phyloP scores from a whole-genome alignment of 441 rosid species.

The Erysimum cheiri region DNA sequence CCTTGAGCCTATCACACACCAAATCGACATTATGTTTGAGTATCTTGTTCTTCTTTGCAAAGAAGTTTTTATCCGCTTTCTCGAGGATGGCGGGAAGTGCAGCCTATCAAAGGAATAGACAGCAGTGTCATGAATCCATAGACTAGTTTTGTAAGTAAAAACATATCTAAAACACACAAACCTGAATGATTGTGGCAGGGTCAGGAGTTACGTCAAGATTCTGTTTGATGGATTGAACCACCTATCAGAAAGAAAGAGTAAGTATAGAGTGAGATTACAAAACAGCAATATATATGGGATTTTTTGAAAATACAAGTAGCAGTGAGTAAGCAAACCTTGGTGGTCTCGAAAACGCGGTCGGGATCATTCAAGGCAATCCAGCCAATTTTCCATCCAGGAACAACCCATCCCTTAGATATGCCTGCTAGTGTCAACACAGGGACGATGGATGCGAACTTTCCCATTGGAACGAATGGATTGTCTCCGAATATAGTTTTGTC shows the following conservation, averaged over 20 bases:
- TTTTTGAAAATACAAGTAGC: background rate
- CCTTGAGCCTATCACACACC: conserved; percentile 55
- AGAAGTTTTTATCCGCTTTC: conserved; percentile 66
- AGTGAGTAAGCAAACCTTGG: conserved; percentile 46
- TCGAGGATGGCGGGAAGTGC: conserved; percentile 71
- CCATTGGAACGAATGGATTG: conserved; percentile 58
- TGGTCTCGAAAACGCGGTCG: conserved; percentile 45
- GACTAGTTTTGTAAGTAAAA: conserved; percentile 4
- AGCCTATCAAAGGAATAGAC: conserved; percentile 51
- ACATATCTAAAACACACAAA: conserved; percentile 31
- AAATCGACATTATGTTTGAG: conserved; percentile 58
- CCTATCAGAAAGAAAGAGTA: conserved; percentile 38
- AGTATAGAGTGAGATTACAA: conserved; percentile 2
- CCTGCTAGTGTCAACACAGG: conserved; percentile 65
- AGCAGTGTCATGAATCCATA: conserved; percentile 8
- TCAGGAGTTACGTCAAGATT: conserved; percentile 54
- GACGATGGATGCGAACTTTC: conserved; percentile 52
- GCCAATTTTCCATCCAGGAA: conserved; percentile 68
- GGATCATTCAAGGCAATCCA: conserved; percentile 62
- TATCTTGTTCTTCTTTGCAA: conserved; percentile 46
- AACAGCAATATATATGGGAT: background rate
- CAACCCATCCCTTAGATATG: conserved; percentile 67
- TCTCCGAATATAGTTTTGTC: conserved; percentile 54
- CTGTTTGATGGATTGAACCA: conserved; percentile 51
- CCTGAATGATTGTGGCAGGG: conserved; percentile 73